phyloP scores from a whole-genome alignment of 345 rosid species.

The Eucalyptus erythrocorys region DNA sequence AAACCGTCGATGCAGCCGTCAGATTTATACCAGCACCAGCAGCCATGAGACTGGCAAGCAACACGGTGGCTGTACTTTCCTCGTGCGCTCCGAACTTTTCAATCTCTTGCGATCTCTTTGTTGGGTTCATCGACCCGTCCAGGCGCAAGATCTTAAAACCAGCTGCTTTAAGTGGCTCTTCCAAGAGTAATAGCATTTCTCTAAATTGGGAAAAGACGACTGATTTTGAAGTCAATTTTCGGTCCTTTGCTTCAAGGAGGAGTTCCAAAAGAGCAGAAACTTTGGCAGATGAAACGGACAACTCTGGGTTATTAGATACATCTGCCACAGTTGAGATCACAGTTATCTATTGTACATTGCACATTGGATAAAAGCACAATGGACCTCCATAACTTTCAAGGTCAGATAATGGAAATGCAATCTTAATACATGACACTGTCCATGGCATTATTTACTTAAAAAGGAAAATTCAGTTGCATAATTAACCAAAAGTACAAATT shows the following conservation, averaged over 20 bases:
- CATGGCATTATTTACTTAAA: neutral
- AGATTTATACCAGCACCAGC: constrained; percentile 76
- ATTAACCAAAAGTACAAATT: neutral
- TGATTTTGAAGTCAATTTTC: constrained; percentile 41
- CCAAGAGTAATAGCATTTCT: constrained; percentile 52
- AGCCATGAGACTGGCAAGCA: constrained; percentile 82
- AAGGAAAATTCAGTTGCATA: neutral
- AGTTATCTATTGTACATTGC: neutral
- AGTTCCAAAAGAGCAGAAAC: constrained; percentile 39
- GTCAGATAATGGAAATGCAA: neutral
- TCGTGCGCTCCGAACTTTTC: constrained; percentile 36
- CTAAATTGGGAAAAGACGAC: constrained; percentile 74
- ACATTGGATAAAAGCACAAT: neutral
- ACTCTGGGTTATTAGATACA: constrained; percentile 70
- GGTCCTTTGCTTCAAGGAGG: constrained; percentile 28
- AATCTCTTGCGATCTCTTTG: constrained; percentile 46
- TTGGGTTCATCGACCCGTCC: constrained; percentile 72
- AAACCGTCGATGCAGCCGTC: constrained; percentile 65
- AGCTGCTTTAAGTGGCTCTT: constrained; percentile 51
- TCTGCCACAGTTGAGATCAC: constrained; percentile 20
- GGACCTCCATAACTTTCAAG: neutral
- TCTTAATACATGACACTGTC: neutral
- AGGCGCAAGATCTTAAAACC: constrained; percentile 60
- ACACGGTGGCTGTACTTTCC: constrained; percentile 29
- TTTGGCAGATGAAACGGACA: constrained; percentile 43